Conservation (phyloP, 331 rosid genomes). For the Rhamnella rubrinervis region DNA sequence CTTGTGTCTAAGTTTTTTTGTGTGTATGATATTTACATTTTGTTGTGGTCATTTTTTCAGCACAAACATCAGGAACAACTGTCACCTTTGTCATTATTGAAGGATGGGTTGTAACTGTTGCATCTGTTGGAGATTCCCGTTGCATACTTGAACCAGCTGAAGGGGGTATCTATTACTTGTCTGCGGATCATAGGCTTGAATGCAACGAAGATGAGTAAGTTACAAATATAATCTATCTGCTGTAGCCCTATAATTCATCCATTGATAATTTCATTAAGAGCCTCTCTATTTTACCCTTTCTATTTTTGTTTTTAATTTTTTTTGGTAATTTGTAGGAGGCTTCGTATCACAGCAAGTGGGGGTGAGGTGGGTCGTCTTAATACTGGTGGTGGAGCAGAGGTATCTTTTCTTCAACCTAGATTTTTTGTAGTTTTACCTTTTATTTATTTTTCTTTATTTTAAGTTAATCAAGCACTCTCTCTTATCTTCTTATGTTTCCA, state of each 20-base stretch:
- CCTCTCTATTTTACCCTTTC: constrained; percentile 15
- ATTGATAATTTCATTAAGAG: background rate
- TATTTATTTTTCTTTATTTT: background rate
- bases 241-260: constrained; percentile 15
- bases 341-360: constrained; percentile 84
- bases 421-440: too few species aligned
- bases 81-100: constrained; percentile 93
- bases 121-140: constrained; percentile 98
- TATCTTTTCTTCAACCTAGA: constrained; percentile 16
- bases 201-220: constrained; percentile 95
- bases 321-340: constrained; percentile 58
- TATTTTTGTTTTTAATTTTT: too few species aligned
- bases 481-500: constrained; percentile 14
- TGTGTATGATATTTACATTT: constrained; percentile 4
- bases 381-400: constrained; percentile 99
- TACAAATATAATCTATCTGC: constrained; percentile 4
- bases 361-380: constrained; percentile 98
- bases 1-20: background rate
- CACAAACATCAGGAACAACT: constrained; percentile 90
- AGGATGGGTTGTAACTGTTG: constrained; percentile 95
- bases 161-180: constrained; percentile 80
- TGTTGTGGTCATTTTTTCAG: constrained; percentile 40
- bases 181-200: constrained; percentile 97
- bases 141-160: constrained; percentile 90
- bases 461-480: background rate